phyloP scores from a whole-genome alignment of 495 filamentous ascomycete species.

The Neurospora sp. region DNA sequence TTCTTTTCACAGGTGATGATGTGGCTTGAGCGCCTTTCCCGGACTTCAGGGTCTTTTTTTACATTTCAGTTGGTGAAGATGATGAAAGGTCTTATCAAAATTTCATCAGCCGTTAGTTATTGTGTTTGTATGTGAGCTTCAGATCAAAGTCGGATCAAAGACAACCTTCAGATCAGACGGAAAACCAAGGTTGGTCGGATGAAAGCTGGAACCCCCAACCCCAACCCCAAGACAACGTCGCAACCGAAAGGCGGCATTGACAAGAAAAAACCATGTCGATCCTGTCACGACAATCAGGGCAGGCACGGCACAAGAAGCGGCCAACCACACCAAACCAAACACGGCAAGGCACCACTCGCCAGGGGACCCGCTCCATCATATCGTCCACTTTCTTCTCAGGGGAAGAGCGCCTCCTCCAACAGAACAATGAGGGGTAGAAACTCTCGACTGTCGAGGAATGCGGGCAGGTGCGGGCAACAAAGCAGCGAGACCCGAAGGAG shows the following conservation, averaged over 20 bases:
- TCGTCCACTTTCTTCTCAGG: neutral
- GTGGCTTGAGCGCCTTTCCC: neutral
- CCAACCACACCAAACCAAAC: neutral
- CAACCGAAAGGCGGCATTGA: neutral
- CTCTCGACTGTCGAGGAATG: neutral
- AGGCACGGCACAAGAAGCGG: neutral
- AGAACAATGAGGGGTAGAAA: neutral
- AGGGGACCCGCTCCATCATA: neutral
- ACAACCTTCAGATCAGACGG: neutral
- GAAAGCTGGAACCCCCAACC: neutral
- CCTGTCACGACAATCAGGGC: neutral
- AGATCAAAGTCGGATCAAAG: neutral
- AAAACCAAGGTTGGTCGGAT: neutral
- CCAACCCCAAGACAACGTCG: neutral
- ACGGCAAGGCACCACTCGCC: neutral
- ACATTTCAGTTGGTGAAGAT: neutral
- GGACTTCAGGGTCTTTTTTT: neutral
- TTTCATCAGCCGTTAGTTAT: neutral
- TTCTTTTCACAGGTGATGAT: slow-evolving; percentile 11
- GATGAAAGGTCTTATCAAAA: neutral
- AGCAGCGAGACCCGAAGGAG: neutral
- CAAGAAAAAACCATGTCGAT: neutral
- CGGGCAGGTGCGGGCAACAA: neutral
- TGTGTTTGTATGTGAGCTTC: neutral
- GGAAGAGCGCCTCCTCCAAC: neutral